A percentile compares a stretch with the other conserved stretches of the same genome.
These are phyloP conservation scores for Peribolospora baueri DNA, from an alignment of 768 basidiomycete genomes.

Conservation along the genomic window DNA sequence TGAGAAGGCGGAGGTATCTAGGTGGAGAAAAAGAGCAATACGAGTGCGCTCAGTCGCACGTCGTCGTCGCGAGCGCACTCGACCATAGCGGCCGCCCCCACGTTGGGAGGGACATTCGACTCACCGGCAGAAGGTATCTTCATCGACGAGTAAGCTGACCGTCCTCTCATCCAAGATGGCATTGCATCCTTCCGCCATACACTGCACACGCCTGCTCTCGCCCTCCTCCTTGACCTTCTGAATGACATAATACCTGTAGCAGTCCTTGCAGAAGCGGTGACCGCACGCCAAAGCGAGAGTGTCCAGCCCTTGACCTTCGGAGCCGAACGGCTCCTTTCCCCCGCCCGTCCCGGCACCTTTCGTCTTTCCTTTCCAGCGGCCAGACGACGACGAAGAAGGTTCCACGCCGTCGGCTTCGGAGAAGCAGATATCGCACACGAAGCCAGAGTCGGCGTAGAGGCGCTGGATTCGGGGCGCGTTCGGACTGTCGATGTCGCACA, in stretches of 20 bases:
- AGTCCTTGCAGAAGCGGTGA: constrained; percentile 25
- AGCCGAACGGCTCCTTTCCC: constrained; percentile 43
- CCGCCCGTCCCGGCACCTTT: constrained; percentile 27
- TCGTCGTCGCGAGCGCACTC: neutral
- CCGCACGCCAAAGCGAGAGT: constrained; percentile 37
- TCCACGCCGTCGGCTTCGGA: constrained; percentile 50
- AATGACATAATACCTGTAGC: constrained; percentile 13
- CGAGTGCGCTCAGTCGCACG: neutral
- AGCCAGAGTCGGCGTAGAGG: constrained; percentile 26
- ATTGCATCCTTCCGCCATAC: constrained; percentile 24
- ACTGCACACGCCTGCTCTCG: constrained; percentile 23
- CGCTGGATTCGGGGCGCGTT: constrained; percentile 12
- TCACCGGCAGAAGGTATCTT: constrained; percentile 24
- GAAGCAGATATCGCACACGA: constrained; percentile 85
- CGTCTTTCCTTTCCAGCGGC: too few species aligned
- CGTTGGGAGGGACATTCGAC: constrained; percentile 15
- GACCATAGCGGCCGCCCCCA: neutral
- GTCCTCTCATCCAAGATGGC: constrained; percentile 21
- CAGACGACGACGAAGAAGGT: constrained; percentile 47
- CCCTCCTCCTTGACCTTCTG: constrained; percentile 16
- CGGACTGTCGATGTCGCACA: constrained; percentile 19
- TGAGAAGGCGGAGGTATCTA: constrained; percentile 66
- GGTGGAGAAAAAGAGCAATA: neutral
- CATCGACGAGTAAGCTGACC: constrained; percentile 27
- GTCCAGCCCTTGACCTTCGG: constrained; percentile 57